These are phyloP conservation scores for Pyrus hybrid DNA, from an alignment of 331 rosid genomes.

Conservation along the genomic window DNA sequence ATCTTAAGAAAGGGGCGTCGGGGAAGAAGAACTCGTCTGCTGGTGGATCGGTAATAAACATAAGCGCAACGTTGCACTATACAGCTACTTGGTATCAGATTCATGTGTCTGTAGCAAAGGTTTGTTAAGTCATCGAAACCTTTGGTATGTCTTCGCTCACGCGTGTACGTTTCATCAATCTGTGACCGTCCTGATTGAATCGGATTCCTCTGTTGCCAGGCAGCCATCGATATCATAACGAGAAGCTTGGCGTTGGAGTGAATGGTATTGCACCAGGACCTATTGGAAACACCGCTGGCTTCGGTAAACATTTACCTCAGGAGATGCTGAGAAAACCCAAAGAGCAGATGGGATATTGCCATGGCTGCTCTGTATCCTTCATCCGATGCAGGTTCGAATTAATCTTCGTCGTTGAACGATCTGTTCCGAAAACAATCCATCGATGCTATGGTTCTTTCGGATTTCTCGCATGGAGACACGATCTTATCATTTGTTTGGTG, in stretches of 20 bases:
- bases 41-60: constrained; percentile 9
- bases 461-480: neutral
- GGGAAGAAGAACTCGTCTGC: constrained; percentile 1
- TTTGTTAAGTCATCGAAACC: neutral
- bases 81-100: constrained; percentile 14
- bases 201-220: constrained; percentile 1
- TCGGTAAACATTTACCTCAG: constrained; percentile 11
- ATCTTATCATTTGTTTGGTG: neutral
- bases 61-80: constrained; percentile 12
- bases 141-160: neutral
- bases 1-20: constrained; percentile 4
- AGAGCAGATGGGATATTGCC: constrained; percentile 12
- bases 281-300: constrained; percentile 9
- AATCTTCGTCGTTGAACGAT: neutral
- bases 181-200: neutral
- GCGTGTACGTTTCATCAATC: neutral
- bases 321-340: neutral
- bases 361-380: constrained; percentile 17
- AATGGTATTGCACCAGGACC: constrained; percentile 20
- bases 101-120: constrained; percentile 22
- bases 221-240: constrained; percentile 13
- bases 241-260: constrained; percentile 15
- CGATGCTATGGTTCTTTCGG: neutral
- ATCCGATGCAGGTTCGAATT: constrained; percentile 5
- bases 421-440: neutral